Evolutionary conservation across 164 flowering plant species (phyloP).

Genomic region (Platanus orientalis): DNA sequence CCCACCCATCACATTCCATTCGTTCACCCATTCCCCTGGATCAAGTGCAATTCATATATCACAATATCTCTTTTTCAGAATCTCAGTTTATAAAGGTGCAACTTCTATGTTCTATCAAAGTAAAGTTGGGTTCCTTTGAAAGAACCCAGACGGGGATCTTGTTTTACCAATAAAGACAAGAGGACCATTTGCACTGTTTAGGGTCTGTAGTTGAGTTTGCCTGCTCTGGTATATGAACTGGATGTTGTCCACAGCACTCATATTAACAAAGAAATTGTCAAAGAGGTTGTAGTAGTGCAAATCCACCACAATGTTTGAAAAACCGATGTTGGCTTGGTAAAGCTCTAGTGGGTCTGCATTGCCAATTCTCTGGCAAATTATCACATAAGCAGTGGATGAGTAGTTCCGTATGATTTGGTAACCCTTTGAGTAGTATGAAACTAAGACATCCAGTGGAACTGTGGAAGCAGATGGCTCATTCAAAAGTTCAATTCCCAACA

Average conservation of each 20-base stretch:
- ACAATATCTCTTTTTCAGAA: background rate
- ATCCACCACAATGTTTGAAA: conserved; percentile 65
- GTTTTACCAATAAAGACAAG: conserved; percentile 74
- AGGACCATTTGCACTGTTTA: conserved; percentile 65
- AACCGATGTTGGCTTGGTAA: conserved; percentile 60
- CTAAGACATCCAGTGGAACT: conserved; percentile 59
- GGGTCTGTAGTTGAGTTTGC: conserved; percentile 49
- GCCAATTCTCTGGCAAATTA: conserved; percentile 83
- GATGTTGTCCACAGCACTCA: conserved; percentile 59
- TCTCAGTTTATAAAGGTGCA: background rate
- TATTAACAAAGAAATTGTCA: conserved; percentile 48
- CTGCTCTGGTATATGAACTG: conserved; percentile 59
- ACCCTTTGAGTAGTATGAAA: conserved; percentile 68
- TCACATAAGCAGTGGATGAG: conserved; percentile 66
- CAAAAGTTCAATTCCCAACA: conserved; percentile 81
- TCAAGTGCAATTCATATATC: conserved; percentile 9
- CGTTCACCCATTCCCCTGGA: conserved; percentile 93
- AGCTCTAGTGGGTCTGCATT: conserved; percentile 80
- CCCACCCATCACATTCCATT: conserved; percentile 56
- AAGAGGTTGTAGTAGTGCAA: conserved; percentile 88
- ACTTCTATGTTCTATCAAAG: background rate
- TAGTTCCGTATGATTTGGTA: conserved; percentile 67
- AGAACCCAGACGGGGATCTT: background rate
- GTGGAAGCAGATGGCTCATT: conserved; percentile 72
- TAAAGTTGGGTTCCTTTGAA: background rate